Evolutionary conservation across 106 monocot genomes (phyloP).

Genomic region (Dioscorea zingiberensis): DNA sequence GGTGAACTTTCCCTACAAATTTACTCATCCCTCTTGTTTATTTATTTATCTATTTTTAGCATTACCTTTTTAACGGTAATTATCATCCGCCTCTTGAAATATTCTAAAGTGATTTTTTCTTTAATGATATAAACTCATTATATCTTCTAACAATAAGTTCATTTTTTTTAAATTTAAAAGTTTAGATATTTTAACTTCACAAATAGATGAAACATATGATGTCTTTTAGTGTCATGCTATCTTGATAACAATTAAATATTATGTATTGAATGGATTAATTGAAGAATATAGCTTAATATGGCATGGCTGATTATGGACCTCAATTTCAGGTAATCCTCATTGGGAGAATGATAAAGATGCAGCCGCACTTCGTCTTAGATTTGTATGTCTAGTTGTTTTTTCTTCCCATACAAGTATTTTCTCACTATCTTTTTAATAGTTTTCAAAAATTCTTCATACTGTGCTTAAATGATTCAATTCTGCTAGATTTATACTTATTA

Average conservation of each 20-base stretch:
- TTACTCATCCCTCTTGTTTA: background rate
- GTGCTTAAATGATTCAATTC: no score
- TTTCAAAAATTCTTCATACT: no score
- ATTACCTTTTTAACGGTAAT: no score
- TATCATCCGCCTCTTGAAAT: no score
- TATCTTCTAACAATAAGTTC: no score
- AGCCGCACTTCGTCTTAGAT: constrained; percentile 44
- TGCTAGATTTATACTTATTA: no score
- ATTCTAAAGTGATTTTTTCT: no score
- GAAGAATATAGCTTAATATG: background rate
- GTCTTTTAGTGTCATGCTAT: background rate
- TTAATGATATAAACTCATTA: no score
- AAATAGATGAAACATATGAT: background rate
- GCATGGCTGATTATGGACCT: background rate
- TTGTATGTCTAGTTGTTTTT: constrained; percentile 19
- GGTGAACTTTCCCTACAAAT: background rate
- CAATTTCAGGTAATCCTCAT: constrained; percentile 28
- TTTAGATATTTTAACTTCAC: background rate
- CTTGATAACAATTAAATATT: background rate
- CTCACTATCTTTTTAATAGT: background rate
- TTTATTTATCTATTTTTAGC: constrained; percentile 2
- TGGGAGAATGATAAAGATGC: constrained; percentile 54
- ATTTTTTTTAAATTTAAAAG: background rate
- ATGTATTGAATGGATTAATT: background rate
- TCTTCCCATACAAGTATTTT: background rate